Percentiles rank a stretch among this genome's conserved stretches.
phyloP scores from a whole-genome alignment of 306 rosid genomes.

The Cucumis cinereus region DNA sequence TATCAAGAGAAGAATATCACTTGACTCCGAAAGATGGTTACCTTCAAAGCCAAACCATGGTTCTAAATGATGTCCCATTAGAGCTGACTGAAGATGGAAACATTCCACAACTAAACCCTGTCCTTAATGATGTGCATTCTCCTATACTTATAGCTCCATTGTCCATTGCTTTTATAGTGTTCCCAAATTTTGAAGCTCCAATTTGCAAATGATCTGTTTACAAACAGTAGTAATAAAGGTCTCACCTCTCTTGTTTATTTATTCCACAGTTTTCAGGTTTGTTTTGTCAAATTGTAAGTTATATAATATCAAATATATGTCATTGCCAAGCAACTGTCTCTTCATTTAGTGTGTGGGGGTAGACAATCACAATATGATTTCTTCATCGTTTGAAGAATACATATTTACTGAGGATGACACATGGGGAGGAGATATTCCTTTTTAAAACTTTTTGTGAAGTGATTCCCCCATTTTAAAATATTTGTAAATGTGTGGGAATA shows the following conservation, averaged over 20 bases:
- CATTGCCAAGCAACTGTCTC: not conserved
- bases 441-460: no score
- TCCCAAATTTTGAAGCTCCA: conserved; percentile 49
- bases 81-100: conserved; percentile 45
- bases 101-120: conserved; percentile 55
- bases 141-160: conserved; percentile 27
- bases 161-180: conserved; percentile 33
- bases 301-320: not conserved
- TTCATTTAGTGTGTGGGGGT: not conserved
- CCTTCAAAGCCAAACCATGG: conserved; percentile 50
- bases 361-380: not conserved
- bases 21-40: conserved; percentile 47
- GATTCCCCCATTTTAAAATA: no score
- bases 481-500: no score
- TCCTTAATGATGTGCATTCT: conserved; percentile 19
- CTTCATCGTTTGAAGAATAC: not conserved
- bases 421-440: no score
- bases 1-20: conserved; percentile 71
- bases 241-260: not conserved
- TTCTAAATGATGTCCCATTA: conserved; percentile 57
- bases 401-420: no score
- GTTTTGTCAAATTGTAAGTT: not conserved
- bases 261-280: not conserved
- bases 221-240: not conserved
- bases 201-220: conserved; percentile 22